Percentiles rank a stretch among this genome's conserved stretches.
Conservation (phyloP, 1,284 basidiomycete genomes). For the Pyrrhoderma lamaoense region DNA sequence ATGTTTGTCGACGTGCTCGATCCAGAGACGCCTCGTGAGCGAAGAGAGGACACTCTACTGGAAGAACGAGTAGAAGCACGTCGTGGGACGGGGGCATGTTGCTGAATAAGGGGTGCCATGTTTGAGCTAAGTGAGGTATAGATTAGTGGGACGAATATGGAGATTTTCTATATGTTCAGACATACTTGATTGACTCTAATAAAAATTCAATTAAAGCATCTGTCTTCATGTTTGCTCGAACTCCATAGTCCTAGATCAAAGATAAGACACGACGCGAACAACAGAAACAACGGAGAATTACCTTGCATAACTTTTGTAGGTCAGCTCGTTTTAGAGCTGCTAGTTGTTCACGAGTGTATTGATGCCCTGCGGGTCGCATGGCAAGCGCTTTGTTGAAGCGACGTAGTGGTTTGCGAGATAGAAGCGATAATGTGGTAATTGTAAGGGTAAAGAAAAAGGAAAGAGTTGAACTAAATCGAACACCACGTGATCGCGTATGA, state of each 20-base stretch:
- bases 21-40: constrained; percentile 14
- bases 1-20: constrained; percentile 11
- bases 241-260: constrained; percentile 54
- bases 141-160: not conserved
- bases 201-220: constrained; percentile 70
- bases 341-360: constrained; percentile 16
- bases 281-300: constrained; percentile 24
- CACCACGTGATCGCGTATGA: not conserved
- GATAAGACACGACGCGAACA: constrained; percentile 17
- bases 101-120: constrained; percentile 14
- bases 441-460: not conserved
- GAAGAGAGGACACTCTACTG: constrained; percentile 10
- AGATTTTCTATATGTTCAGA: too few relatives aligned
- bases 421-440: not conserved
- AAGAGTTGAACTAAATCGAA: not conserved
- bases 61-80: constrained; percentile 16
- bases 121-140: constrained; percentile 17
- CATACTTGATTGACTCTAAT: constrained; percentile 42
- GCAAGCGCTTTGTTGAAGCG: not conserved
- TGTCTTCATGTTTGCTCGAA: constrained; percentile 72
- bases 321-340: constrained; percentile 54
- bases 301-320: constrained; percentile 74
- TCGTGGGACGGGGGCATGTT: constrained; percentile 3
- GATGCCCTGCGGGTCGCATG: constrained; percentile 11
- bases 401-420: not conserved